Base-by-base conservation (phyloP, 176 grass and related monocot genomes). In the Dendrocalamus sinicus region DNA sequence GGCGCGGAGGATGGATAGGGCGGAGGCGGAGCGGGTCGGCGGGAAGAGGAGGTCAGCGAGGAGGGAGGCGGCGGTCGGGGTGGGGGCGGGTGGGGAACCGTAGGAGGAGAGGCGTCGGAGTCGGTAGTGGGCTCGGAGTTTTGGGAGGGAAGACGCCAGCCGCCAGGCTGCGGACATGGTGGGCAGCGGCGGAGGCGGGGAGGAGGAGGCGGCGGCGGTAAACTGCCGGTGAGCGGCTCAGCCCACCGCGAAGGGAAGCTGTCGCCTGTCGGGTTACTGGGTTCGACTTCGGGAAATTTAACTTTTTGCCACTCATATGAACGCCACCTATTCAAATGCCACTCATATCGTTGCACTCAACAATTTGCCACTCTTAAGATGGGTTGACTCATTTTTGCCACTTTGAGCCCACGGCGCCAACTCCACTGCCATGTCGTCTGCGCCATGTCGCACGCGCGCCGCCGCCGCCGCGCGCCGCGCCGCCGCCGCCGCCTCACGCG, bases 21-120 rank as follows among this genome's bases (percentile, higher is more conserved):
- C 78, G 19, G 81, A 2, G 11, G 71, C 19, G 20, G 89, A 68
- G 4, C 80, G 61, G 78, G 8, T 78, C 14, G 32, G 75, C 14
- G 24, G n/a, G 28, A 67, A 50, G 45, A 89, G 73, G 58, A 94
- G 71, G 45, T 67, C 19, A 53, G 52, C 67, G 83, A 94, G 88
- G 69, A 94, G 46, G 30, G 76, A 40, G 45, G 67, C 59, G 16
- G 84, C 68, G 39, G n/a, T 22, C 0, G 77, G 47, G 7, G 46
- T 2, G 20, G 26, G 0, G 20, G 71, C 32, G 67, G 51, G 22
- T 12, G 84, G 17, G 48, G 47, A 20, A 9, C 63, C 7, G n/a
- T 51, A 1, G 43, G 70, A 0, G 11, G 83, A 59, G 22, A 79
- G 82, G 59, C 17, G 65, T n/a, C 9, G 1, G 9, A 44, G 58